These are phyloP conservation scores for Diphasiastrum complanatum DNA, from an alignment of 83 land plant species.

Conservation along the genomic window DNA sequence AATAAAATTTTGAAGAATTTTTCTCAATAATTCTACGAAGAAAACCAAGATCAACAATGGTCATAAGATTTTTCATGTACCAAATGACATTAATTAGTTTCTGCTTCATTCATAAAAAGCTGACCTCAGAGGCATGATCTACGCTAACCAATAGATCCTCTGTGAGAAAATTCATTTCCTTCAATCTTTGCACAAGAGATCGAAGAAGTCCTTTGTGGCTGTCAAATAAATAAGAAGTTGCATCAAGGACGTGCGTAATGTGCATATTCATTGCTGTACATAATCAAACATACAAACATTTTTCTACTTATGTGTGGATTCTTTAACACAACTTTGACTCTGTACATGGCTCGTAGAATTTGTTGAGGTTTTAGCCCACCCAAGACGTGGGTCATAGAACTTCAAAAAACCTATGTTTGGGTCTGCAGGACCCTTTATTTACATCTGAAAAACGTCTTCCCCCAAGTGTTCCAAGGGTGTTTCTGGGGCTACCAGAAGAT, in stretches of 20 bases:
- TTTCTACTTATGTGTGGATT: too few relatives aligned
- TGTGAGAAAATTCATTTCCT: constrained; percentile 62
- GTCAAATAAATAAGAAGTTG: constrained; percentile 17
- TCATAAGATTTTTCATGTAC: neutral
- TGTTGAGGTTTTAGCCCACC: too few relatives aligned
- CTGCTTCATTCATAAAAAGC: neutral
- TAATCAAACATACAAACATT: neutral
- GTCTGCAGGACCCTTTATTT: too few relatives aligned
- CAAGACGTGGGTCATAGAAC: too few relatives aligned
- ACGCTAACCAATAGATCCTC: constrained; percentile 65
- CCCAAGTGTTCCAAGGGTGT: too few relatives aligned
- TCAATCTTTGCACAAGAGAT: constrained; percentile 52
- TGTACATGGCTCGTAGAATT: too few relatives aligned
- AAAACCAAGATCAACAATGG: neutral
- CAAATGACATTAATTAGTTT: neutral
- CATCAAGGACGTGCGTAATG: neutral
- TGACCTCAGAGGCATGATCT: constrained; percentile 73
- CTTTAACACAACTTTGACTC: too few relatives aligned
- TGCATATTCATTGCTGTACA: neutral
- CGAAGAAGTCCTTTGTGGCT: constrained; percentile 80
- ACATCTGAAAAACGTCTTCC: too few relatives aligned
- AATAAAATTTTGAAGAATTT: too few relatives aligned
- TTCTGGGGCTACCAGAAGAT: too few relatives aligned
- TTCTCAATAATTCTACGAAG: too few relatives aligned
- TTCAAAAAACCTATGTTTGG: too few relatives aligned